Conservation (phyloP, 2,329 filamentous ascomycete species). For the Cladosporium sp. region DNA sequence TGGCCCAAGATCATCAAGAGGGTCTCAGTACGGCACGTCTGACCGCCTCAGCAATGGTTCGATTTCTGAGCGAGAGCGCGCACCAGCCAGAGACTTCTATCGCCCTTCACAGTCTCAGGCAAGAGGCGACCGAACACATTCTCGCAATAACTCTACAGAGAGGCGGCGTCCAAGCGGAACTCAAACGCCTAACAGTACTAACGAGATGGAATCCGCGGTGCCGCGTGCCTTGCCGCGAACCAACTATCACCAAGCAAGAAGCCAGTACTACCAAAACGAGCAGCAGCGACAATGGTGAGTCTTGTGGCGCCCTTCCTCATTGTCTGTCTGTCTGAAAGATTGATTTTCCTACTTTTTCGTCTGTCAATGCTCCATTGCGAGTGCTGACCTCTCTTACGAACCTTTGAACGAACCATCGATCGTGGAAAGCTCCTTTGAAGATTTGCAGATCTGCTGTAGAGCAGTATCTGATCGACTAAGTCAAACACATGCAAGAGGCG, state of each 20-base stretch:
- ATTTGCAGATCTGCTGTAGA: background rate
- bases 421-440: background rate
- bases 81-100: background rate
- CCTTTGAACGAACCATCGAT: background rate
- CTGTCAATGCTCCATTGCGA: background rate
- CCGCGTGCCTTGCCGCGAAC: background rate
- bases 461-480: background rate
- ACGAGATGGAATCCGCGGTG: conserved; percentile 5
- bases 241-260: background rate
- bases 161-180: background rate
- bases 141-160: background rate
- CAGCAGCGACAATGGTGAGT: conserved; percentile 14
- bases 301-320: background rate
- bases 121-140: background rate
- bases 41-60: background rate
- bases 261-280: background rate
- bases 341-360: background rate
- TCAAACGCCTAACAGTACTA: background rate
- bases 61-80: background rate
- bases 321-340: background rate
- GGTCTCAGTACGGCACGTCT: background rate
- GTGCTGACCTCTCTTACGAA: background rate
- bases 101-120: background rate
- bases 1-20: background rate
- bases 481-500: background rate